Evolutionary conservation across 2,329 filamentous ascomycete species (phyloP), one percentile per base, ranked within the genome.

Genomic region (Curvularia spicifera): DNA sequence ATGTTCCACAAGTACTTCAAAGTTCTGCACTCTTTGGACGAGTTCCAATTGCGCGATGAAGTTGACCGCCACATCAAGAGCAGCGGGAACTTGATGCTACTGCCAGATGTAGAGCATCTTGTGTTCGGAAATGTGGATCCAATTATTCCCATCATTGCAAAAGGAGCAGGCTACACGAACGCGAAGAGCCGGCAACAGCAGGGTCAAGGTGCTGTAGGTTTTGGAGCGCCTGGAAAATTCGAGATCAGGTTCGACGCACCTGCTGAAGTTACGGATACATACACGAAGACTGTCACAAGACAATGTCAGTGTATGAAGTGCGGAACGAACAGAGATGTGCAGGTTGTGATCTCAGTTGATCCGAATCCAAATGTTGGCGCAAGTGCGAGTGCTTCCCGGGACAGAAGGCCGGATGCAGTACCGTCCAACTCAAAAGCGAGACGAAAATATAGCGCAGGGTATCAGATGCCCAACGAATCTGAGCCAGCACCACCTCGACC

Each of bases 1-100:
- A 77, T 77, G 74, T 76, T 76, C 43, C 60, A 66, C 15, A 77
- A 76, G 58, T 77, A 77, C 56, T 77, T 77, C 52, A 63, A 56
- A 4, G 60, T 66, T 15, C 59, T 77, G 28, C 70, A 69, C 31
- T 66, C 69, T 0, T 51, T 76, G 9, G 73, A 75, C 4, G 66
- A 74, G 10, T 76, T 75, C 26, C 49, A 65, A 26, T 58, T 77
- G 0, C 60, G 69, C 5, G 68, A 69, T 1, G 74, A 77, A 48
- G 65, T 77, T 1, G 73, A 75, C 31, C 53, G 57, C 15, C 69
- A 62, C 24, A 70, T 76, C 37, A 74, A 71, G 55, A 67, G 52
- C 10, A 74, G 66, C 37, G 65, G 65, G 8, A 72, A 66, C n/a
- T 49, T 76, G n/a, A 76, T 74, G 68, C 54, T 77, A 24, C 60